Evolutionary conservation across 768 basidiomycete species (phyloP).

Genomic region (Steccherinum ochraceum): DNA sequence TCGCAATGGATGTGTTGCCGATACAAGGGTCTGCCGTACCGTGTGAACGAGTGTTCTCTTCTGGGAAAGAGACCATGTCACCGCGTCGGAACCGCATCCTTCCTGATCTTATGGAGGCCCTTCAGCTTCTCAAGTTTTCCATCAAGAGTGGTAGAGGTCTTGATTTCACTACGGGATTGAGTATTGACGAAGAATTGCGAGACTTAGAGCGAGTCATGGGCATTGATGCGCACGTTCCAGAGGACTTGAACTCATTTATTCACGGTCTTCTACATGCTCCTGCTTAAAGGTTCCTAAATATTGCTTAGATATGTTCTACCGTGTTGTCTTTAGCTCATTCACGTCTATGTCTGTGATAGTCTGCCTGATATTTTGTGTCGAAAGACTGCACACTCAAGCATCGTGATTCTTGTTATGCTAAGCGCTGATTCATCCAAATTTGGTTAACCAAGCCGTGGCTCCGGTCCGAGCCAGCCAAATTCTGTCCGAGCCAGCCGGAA

Average conservation of each 20-base stretch:
- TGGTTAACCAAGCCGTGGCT: too few species aligned
- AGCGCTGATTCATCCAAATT: too few species aligned
- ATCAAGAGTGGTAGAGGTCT: not conserved
- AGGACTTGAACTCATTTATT: not conserved
- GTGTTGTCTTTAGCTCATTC: too few species aligned
- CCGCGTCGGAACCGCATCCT: not conserved
- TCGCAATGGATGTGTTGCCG: constrained; percentile 4
- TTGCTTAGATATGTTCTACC: too few species aligned
- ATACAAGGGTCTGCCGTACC: constrained; percentile 8
- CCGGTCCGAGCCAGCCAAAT: too few species aligned
- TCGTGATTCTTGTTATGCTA: too few species aligned
- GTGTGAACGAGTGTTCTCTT: constrained; percentile 9
- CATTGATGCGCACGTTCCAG: not conserved
- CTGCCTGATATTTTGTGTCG: too few species aligned
- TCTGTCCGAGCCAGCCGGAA: too few species aligned
- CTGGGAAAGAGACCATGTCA: constrained; percentile 1
- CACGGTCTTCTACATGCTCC: too few species aligned
- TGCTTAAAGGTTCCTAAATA: too few species aligned
- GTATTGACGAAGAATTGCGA: not conserved
- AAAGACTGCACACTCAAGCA: too few species aligned
- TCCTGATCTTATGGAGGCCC: constrained; percentile 1
- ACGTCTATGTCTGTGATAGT: too few species aligned
- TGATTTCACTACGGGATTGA: not conserved
- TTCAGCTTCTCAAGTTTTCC: constrained; percentile 5
- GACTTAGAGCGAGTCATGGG: not conserved